A percentile compares a stretch with the other conserved stretches of the same genome.
phyloP scores from a whole-genome alignment of 495 filamentous ascomycete genomes.

The Neurospora sp. region DNA sequence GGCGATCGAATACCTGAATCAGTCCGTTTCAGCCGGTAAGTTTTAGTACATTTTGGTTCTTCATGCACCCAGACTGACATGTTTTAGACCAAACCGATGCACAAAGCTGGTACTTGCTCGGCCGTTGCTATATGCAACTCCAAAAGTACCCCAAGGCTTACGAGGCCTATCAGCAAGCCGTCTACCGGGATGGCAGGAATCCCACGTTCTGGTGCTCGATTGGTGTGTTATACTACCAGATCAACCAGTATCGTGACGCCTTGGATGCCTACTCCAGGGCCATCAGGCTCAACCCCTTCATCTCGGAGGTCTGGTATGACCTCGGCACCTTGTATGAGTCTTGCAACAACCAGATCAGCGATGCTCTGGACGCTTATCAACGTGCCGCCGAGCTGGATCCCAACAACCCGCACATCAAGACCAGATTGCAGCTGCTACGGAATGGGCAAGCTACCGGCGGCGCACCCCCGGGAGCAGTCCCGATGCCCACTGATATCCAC shows the following conservation, averaged over 20 bases:
- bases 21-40: constrained; percentile 89
- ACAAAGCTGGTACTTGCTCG: constrained; percentile 97
- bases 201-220: constrained; percentile 99
- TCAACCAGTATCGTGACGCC: constrained; percentile 98
- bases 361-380: constrained; percentile 92
- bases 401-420: constrained; percentile 89
- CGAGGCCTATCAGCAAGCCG: constrained; percentile 97
- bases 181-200: constrained; percentile 96
- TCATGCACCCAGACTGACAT: constrained; percentile 4
- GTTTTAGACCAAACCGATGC: constrained; percentile 79
- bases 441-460: constrained; percentile 62
- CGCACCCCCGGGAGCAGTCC: constrained; percentile 46
- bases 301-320: constrained; percentile 99
- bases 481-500: constrained; percentile 43
- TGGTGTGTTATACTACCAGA: constrained; percentile 98
- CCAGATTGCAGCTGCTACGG: constrained; percentile 76
- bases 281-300: constrained; percentile 95
- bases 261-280: constrained; percentile 97
- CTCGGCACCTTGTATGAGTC: constrained; percentile 96
- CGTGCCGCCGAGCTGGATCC: constrained; percentile 92
- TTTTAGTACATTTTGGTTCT: constrained; percentile 6
- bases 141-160: constrained; percentile 99
- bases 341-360: constrained; percentile 96
- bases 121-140: constrained; percentile 98
- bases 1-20: constrained; percentile 94